Percentiles rank a stretch among this genome's conserved stretches.
Conservation (phyloP, 2,329 filamentous ascomycete genomes). For the Apiospora hydei region DNA sequence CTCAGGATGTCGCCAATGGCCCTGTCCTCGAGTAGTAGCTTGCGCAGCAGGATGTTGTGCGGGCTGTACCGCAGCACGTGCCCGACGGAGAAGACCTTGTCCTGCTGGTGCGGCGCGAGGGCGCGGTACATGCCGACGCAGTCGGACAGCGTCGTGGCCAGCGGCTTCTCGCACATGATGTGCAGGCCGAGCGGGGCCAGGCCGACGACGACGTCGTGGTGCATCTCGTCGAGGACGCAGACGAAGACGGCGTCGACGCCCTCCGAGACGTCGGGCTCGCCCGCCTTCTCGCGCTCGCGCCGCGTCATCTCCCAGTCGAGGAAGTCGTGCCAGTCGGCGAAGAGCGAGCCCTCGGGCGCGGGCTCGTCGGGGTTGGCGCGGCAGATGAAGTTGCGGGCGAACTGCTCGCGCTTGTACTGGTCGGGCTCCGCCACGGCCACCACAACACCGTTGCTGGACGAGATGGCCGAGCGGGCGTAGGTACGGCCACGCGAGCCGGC, state of each 20-base stretch:
- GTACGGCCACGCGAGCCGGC: slow-evolving; percentile 80
- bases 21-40: slow-evolving; percentile 76
- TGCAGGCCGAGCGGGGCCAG: slow-evolving; percentile 76
- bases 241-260: slow-evolving; percentile 70
- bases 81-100: slow-evolving; percentile 81
- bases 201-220: slow-evolving; percentile 79
- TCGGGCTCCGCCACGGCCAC: slow-evolving; percentile 84
- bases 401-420: slow-evolving; percentile 74
- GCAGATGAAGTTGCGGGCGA: slow-evolving; percentile 81
- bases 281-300: slow-evolving; percentile 59
- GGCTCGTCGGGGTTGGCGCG: slow-evolving; percentile 46
- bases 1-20: slow-evolving; percentile 86
- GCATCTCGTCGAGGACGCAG: slow-evolving; percentile 85
- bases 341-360: slow-evolving; percentile 70
- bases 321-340: slow-evolving; percentile 78
- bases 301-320: slow-evolving; percentile 73
- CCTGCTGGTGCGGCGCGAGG: slow-evolving; percentile 48
- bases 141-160: slow-evolving; percentile 80
- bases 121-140: slow-evolving; percentile 78
- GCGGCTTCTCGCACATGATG: slow-evolving; percentile 94
- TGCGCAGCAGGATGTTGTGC: slow-evolving; percentile 85
- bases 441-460: slow-evolving; percentile 72
- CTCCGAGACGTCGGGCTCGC: slow-evolving; percentile 51
- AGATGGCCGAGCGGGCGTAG: slow-evolving; percentile 74
- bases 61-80: slow-evolving; percentile 94